Evolutionary conservation across 2,329 filamentous ascomycete genomes (phyloP).

Genomic region (Penicillium vulpinum): DNA sequence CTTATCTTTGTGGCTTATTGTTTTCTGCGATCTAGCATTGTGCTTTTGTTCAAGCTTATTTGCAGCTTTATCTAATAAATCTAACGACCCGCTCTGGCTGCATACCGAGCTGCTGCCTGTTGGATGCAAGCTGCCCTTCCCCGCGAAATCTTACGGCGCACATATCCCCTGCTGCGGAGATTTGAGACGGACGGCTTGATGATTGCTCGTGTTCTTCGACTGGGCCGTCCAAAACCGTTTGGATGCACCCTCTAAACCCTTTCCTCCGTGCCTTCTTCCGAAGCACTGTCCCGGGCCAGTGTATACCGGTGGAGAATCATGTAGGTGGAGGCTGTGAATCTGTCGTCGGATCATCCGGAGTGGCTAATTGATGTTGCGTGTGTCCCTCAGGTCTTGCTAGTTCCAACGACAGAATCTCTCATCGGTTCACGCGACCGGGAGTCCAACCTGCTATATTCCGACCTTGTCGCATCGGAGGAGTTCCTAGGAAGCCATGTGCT

Average conservation of each 20-base stretch:
- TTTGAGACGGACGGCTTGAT: slow-evolving; percentile 38
- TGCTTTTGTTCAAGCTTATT: slow-evolving; percentile 5
- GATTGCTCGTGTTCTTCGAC: slow-evolving; percentile 33
- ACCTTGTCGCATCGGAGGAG: slow-evolving; percentile 85
- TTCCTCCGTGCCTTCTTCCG: slow-evolving; percentile 98
- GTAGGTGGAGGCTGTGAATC: slow-evolving; percentile 42
- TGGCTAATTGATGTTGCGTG: slow-evolving; percentile 10
- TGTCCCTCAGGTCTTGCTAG: slow-evolving; percentile 70
- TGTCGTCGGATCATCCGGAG: slow-evolving; percentile 14
- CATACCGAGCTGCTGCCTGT: slow-evolving; percentile 20
- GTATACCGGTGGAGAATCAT: slow-evolving; percentile 86
- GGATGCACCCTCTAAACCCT: slow-evolving; percentile 98
- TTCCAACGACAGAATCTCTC: slow-evolving; percentile 89
- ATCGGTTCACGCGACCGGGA: slow-evolving; percentile 86
- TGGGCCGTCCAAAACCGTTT: slow-evolving; percentile 50
- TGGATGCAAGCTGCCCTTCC: slow-evolving; percentile 34
- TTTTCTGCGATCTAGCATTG: slow-evolving; percentile 9
- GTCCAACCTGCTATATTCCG: slow-evolving; percentile 71
- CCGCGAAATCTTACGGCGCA: slow-evolving; percentile 33
- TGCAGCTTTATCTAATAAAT: not conserved
- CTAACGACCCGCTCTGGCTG: not conserved
- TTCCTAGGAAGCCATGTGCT: slow-evolving; percentile 97
- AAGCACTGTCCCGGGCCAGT: slow-evolving; percentile 89
- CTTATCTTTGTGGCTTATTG: slow-evolving; percentile 5
- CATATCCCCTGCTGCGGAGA: slow-evolving; percentile 20